Evolutionary conservation across 371 early-diverging fungal genomes (phyloP).

Genomic region (Mucor mucedo): DNA sequence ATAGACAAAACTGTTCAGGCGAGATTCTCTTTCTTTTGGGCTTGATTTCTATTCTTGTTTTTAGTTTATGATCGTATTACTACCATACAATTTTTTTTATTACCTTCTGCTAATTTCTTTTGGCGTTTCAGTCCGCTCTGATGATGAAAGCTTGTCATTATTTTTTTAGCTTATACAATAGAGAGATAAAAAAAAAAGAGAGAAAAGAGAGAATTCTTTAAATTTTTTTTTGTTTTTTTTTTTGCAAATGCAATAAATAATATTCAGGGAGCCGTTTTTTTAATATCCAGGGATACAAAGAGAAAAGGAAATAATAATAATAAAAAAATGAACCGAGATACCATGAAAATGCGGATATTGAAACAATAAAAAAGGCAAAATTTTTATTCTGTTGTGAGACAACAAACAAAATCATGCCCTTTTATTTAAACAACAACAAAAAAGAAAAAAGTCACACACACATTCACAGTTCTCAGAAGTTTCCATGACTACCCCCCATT

Average conservation of each 20-base stretch:
- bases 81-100: neutral
- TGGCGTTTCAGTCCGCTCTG: conserved; percentile 17
- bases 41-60: conserved; percentile 28
- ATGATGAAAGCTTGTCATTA: conserved; percentile 22
- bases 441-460: no score
- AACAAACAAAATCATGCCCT: conserved; percentile 19
- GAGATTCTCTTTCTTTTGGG: conserved; percentile 79
- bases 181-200: neutral
- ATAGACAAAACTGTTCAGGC: conserved; percentile 70
- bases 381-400: conserved; percentile 8
- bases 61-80: neutral
- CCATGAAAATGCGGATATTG: conserved; percentile 11
- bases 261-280: conserved; percentile 11
- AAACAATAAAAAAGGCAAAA: neutral
- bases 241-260: neutral
- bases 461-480: no score
- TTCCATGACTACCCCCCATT: no score
- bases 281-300: conserved; percentile 15
- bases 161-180: neutral
- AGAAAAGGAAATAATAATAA: conserved; percentile 9
- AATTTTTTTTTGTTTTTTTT: neutral
- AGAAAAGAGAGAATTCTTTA: neutral
- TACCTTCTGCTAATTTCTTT: conserved; percentile 18
- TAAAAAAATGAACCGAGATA: conserved; percentile 3
- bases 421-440: neutral